A percentile compares a stretch with the other conserved stretches of the same genome.
These are phyloP conservation scores for Xylariomycetidae sp. DNA, from an alignment of 2,329 filamentous ascomycete species.

Conservation along the genomic window DNA sequence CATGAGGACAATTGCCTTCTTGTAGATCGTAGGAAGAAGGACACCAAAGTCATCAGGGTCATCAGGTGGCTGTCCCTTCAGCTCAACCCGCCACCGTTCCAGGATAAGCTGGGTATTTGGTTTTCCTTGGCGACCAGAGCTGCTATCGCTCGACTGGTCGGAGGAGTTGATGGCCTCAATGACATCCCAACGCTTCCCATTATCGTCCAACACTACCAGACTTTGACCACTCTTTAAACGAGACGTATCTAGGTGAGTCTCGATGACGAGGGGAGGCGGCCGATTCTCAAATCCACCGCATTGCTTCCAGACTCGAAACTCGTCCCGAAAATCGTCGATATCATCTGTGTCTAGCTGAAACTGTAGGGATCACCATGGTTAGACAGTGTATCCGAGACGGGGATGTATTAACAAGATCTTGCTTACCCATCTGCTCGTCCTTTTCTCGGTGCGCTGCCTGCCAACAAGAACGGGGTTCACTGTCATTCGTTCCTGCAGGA, in stretches of 20 bases:
- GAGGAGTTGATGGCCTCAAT: slow-evolving; percentile 72
- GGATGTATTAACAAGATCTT: too few species aligned
- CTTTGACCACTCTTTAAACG: slow-evolving; percentile 79
- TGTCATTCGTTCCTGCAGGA: slow-evolving; percentile 75
- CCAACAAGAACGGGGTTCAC: slow-evolving; percentile 37
- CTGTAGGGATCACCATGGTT: slow-evolving; percentile 54
- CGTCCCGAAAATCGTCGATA: slow-evolving; percentile 79
- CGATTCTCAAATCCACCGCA: slow-evolving; percentile 72
- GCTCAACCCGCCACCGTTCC: slow-evolving; percentile 85
- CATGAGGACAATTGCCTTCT: slow-evolving; percentile 94
- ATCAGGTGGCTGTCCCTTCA: slow-evolving; percentile 57
- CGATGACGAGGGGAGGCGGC: slow-evolving; percentile 81
- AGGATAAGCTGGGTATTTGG: slow-evolving; percentile 71
- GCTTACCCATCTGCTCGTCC: slow-evolving; percentile 29
- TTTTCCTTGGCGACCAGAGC: slow-evolving; percentile 34
- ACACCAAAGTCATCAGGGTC: slow-evolving; percentile 53
- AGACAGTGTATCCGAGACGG: too few species aligned
- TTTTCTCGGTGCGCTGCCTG: slow-evolving; percentile 22
- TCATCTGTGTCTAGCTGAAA: slow-evolving; percentile 95
- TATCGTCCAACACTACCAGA: slow-evolving; percentile 80
- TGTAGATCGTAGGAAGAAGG: slow-evolving; percentile 83
- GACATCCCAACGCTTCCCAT: slow-evolving; percentile 91
- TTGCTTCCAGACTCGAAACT: slow-evolving; percentile 75
- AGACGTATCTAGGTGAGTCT: slow-evolving; percentile 81
- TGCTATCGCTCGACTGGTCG: slow-evolving; percentile 46